phyloP scores from a whole-genome alignment of 2,329 filamentous ascomycete species.

The Beauveria sp. region DNA sequence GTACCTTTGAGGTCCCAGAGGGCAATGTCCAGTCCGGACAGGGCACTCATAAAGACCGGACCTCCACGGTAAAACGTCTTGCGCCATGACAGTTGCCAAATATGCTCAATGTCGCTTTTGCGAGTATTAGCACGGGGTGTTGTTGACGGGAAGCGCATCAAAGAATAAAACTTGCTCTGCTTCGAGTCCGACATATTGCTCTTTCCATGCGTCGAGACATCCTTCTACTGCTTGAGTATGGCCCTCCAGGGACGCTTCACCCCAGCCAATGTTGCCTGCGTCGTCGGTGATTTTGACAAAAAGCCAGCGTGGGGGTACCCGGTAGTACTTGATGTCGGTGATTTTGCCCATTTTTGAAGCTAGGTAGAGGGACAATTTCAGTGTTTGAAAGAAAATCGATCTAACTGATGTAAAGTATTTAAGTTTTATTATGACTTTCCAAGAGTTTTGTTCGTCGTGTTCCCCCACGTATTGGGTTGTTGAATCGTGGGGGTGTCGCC shows the following conservation, averaged over 20 bases:
- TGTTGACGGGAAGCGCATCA: neutral
- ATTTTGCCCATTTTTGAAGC: conserved; percentile 14
- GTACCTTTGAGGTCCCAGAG: conserved; percentile 67
- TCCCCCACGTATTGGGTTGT: too few species aligned
- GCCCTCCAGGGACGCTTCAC: conserved; percentile 66
- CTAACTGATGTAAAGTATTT: too few species aligned
- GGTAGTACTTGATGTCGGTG: conserved; percentile 58
- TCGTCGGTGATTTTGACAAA: conserved; percentile 71
- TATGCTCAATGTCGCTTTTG: conserved; percentile 65
- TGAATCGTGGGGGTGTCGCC: neutral
- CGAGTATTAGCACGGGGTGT: too few species aligned
- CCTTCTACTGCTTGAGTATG: conserved; percentile 70
- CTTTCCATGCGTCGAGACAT: conserved; percentile 58
- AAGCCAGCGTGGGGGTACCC: conserved; percentile 67
- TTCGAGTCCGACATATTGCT: conserved; percentile 57
- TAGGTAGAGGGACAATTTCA: too few species aligned
- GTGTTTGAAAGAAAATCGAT: too few species aligned
- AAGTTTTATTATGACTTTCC: too few species aligned
- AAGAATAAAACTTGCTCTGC: conserved; percentile 48
- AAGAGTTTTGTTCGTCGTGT: too few species aligned
- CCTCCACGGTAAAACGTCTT: conserved; percentile 70
- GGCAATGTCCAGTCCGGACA: conserved; percentile 72
- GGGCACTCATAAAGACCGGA: conserved; percentile 71
- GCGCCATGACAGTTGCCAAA: conserved; percentile 70
- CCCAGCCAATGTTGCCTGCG: conserved; percentile 59